A percentile compares a stretch with the other conserved stretches of the same genome.
These are phyloP conservation scores for Cocos nucifera DNA, from an alignment of 176 grass and related monocot species.

Conservation along the genomic window DNA sequence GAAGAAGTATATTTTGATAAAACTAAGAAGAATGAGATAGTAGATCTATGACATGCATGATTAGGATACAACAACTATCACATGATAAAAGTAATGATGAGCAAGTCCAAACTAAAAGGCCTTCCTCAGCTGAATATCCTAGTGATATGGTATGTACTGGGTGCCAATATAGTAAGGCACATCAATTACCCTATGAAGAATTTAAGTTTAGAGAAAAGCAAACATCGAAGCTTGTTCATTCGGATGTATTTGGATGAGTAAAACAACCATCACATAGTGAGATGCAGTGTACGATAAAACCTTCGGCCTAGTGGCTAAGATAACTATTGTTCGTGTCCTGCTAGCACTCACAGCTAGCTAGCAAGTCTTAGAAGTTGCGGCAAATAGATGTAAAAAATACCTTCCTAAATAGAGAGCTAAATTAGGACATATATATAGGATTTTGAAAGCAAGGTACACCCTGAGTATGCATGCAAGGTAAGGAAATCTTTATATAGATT, in stretches of 20 bases:
- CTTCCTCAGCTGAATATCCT: slow-evolving; percentile 6
- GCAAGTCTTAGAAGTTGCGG: too few relatives aligned
- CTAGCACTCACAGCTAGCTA: too few relatives aligned
- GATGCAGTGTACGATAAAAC: background rate
- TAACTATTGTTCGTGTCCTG: too few relatives aligned
- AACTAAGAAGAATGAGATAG: background rate
- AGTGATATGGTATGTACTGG: background rate
- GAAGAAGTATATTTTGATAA: background rate
- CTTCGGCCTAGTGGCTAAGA: too few relatives aligned
- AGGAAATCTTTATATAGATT: background rate
- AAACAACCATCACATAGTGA: background rate
- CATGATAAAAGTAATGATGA: slow-evolving; percentile 6
- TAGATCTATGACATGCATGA: background rate
- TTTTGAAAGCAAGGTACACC: too few relatives aligned
- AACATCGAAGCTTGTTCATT: slow-evolving; percentile 17
- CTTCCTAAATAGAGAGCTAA: too few relatives aligned
- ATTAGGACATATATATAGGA: too few relatives aligned
- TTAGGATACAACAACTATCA: slow-evolving; percentile 1
- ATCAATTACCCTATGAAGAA: slow-evolving; percentile 4
- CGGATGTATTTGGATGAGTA: slow-evolving; percentile 8
- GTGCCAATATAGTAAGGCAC: slow-evolving; percentile 13
- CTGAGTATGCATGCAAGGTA: too few relatives aligned
- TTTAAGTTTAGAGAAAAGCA: background rate
- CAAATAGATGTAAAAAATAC: too few relatives aligned
- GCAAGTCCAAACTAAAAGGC: slow-evolving; percentile 3